A percentile compares a stretch with the other conserved stretches of the same genome.
phyloP scores from a whole-genome alignment of 257 asterid genomes.

The Hygrophila difformis region DNA sequence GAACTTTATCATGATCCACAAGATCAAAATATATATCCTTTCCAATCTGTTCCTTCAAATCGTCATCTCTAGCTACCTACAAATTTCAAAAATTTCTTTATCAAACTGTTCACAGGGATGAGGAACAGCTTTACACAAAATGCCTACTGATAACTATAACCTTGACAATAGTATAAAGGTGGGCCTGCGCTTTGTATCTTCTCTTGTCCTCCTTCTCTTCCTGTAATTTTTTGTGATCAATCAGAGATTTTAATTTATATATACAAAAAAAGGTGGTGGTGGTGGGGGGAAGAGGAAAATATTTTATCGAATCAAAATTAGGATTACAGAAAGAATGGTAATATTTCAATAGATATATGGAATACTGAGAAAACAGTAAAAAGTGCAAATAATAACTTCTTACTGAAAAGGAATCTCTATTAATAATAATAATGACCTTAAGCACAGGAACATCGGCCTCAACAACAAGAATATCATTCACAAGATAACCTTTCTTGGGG shows the following conservation, averaged over 20 bases:
- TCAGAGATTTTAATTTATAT: conserved; percentile 11
- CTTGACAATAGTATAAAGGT: conserved; percentile 82
- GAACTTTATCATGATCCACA: conserved; percentile 87
- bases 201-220: conserved; percentile 43
- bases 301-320: too few relatives aligned
- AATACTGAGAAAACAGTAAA: background rate
- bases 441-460: conserved; percentile 71
- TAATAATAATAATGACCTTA: conserved; percentile 26
- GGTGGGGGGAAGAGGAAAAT: too few relatives aligned
- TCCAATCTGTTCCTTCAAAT: conserved; percentile 66
- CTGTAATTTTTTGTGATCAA: conserved; percentile 27
- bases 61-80: conserved; percentile 81
- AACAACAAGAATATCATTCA: conserved; percentile 43
- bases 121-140: background rate
- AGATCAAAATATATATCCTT: conserved; percentile 75
- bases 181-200: conserved; percentile 44
- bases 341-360: conserved; percentile 6
- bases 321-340: too few relatives aligned
- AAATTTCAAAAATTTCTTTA: background rate
- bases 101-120: background rate
- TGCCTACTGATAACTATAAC: conserved; percentile 25
- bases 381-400: background rate
- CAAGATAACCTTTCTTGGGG: conserved; percentile 50
- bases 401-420: too few relatives aligned
- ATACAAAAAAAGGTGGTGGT: too few relatives aligned